These are phyloP conservation scores for Hyparrhenia diplandra DNA, from an alignment of 176 grass and related monocot genomes.

Conservation along the genomic window DNA sequence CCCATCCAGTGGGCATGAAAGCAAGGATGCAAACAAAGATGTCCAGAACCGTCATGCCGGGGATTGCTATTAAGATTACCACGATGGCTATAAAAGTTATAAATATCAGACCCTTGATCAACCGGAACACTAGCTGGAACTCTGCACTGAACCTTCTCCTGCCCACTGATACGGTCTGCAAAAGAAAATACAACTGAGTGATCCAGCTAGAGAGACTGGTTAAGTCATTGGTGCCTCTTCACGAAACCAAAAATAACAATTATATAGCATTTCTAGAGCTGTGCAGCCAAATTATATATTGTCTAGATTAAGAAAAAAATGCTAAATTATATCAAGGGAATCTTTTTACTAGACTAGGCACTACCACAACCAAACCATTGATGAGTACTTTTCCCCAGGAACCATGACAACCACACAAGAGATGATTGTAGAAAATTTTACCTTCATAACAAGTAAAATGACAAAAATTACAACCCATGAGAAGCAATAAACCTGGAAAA, in stretches of 20 bases:
- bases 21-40: conserved; percentile 96
- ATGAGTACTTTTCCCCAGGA: not conserved
- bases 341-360: not conserved
- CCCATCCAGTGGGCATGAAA: conserved; percentile 97
- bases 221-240: not conserved
- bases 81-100: conserved; percentile 61
- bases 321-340: not conserved
- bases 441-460: conserved; percentile 85
- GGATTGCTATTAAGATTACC: conserved; percentile 69
- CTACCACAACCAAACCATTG: not conserved
- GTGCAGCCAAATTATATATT: not conserved
- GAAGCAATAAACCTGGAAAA: conserved; percentile 77
- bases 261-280: not conserved
- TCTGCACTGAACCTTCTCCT: conserved; percentile 80
- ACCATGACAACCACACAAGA: not conserved
- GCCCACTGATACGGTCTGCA: conserved; percentile 71
- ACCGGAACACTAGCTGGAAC: conserved; percentile 89
- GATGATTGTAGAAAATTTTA: conserved; percentile 17
- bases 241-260: not conserved
- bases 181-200: conserved; percentile 21
- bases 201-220: not conserved
- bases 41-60: conserved; percentile 83
- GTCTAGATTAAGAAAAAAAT: not conserved
- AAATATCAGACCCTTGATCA: conserved; percentile 97
- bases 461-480: conserved; percentile 89